Evolutionary conservation across 2,329 filamentous ascomycete genomes (phyloP).

Genomic region (Colletotrichum shisoi): DNA sequence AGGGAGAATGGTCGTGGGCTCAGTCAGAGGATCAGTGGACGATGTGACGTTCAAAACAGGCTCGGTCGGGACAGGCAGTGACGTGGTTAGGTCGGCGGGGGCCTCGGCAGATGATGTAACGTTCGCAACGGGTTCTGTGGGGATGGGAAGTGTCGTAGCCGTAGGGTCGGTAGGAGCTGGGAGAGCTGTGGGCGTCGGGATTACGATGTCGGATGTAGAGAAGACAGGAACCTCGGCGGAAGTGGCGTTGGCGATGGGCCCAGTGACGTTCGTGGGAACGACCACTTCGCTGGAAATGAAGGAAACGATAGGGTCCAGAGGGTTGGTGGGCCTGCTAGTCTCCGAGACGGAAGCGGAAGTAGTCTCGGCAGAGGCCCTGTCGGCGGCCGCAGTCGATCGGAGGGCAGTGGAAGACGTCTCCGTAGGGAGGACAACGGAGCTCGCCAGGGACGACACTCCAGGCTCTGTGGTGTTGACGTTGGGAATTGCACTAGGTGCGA

Average conservation of each 20-base stretch:
- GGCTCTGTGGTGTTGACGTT: slow-evolving; percentile 35
- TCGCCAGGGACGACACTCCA: slow-evolving; percentile 13
- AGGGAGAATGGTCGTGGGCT: slow-evolving; percentile 22
- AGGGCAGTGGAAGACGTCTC: slow-evolving; percentile 16
- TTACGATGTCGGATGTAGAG: slow-evolving; percentile 19
- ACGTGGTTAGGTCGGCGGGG: slow-evolving; percentile 8
- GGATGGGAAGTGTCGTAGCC: slow-evolving; percentile 4
- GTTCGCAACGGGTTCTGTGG: slow-evolving; percentile 28
- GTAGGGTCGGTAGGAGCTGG: slow-evolving; percentile 36
- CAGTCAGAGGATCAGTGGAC: slow-evolving; percentile 7
- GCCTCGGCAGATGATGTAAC: slow-evolving; percentile 22
- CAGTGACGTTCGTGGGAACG: slow-evolving; percentile 29
- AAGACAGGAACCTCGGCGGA: slow-evolving; percentile 15
- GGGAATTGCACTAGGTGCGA: slow-evolving; percentile 10
- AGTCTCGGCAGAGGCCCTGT: slow-evolving; percentile 8
- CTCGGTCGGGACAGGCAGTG: slow-evolving; percentile 23
- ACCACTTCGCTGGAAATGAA: slow-evolving; percentile 30
- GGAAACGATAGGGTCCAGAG: slow-evolving; percentile 35
- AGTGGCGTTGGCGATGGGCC: slow-evolving; percentile 29
- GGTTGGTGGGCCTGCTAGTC: slow-evolving; percentile 27
- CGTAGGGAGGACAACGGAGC: slow-evolving; percentile 21
- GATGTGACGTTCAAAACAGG: slow-evolving; percentile 23
- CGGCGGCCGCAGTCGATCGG: background rate
- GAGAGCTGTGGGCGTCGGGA: slow-evolving; percentile 32
- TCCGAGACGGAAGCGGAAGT: slow-evolving; percentile 20